Percentiles rank a stretch among this genome's conserved stretches.
phyloP scores from a whole-genome alignment of 2,329 filamentous ascomycete genomes.

The Aureobasidium sp. region DNA sequence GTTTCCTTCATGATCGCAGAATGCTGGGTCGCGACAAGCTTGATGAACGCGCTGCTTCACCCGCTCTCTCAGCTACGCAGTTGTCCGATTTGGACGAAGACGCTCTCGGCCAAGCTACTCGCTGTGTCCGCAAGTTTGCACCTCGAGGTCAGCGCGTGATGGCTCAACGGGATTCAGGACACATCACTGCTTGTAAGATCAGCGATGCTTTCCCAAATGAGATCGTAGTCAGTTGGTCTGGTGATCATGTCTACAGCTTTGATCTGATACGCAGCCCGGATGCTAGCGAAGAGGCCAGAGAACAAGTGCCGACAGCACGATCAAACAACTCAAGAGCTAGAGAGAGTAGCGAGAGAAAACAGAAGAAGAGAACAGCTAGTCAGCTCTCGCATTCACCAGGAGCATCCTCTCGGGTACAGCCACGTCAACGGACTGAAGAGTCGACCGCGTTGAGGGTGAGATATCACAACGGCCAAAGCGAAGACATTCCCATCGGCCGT shows the following conservation, averaged over 20 bases:
- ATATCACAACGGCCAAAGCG: slow-evolving; percentile 54
- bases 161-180: slow-evolving; percentile 49
- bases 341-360: slow-evolving; percentile 42
- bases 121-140: slow-evolving; percentile 60
- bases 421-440: slow-evolving; percentile 41
- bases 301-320: neutral
- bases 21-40: slow-evolving; percentile 57
- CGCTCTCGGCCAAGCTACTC: slow-evolving; percentile 52
- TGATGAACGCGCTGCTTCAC: slow-evolving; percentile 45
- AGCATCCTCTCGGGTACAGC: slow-evolving; percentile 29
- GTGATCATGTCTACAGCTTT: slow-evolving; percentile 57
- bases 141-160: slow-evolving; percentile 52
- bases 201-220: slow-evolving; percentile 62
- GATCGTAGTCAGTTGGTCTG: slow-evolving; percentile 62
- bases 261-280: slow-evolving; percentile 55
- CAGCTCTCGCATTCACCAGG: slow-evolving; percentile 33
- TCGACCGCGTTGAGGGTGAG: slow-evolving; percentile 47
- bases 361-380: slow-evolving; percentile 49
- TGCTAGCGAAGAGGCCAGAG: slow-evolving; percentile 36
- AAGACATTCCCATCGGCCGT: slow-evolving; percentile 47
- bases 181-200: slow-evolving; percentile 66
- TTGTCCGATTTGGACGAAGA: slow-evolving; percentile 45
- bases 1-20: slow-evolving; percentile 61
- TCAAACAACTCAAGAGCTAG: slow-evolving; percentile 18
- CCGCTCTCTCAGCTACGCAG: slow-evolving; percentile 35